These are phyloP conservation scores for Quercus ilex DNA, from an alignment of 306 rosid genomes.

Conservation along the genomic window DNA sequence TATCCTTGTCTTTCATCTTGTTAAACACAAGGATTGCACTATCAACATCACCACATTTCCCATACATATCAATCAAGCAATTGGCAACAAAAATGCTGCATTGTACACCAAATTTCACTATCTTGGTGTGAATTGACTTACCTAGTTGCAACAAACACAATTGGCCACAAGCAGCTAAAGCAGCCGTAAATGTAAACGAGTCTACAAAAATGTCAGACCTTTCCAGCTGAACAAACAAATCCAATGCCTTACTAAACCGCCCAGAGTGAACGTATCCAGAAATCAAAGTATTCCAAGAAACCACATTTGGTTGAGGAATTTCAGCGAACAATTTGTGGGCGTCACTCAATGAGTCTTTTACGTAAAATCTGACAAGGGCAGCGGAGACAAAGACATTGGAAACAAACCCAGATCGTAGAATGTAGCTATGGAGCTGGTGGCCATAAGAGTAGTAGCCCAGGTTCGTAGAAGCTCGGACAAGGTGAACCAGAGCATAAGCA, in stretches of 20 bases:
- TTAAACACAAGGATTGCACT: conserved; percentile 32
- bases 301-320: conserved; percentile 43
- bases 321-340: conserved; percentile 55
- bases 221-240: conserved; percentile 29
- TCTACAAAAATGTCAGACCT: conserved; percentile 44
- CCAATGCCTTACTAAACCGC: conserved; percentile 41
- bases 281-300: conserved; percentile 68
- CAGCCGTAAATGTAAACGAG: conserved; percentile 50
- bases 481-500: conserved; percentile 44
- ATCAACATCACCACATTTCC: conserved; percentile 56
- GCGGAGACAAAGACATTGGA: conserved; percentile 38
- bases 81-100: conserved; percentile 41
- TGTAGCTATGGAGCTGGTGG: conserved; percentile 52
- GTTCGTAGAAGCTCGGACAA: conserved; percentile 37
- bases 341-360: conserved; percentile 15
- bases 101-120: conserved; percentile 43
- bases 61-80: conserved; percentile 79
- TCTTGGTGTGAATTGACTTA: conserved; percentile 52
- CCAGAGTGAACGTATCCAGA: conserved; percentile 56
- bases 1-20: conserved; percentile 38
- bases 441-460: conserved; percentile 25
- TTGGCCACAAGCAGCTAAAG: conserved; percentile 52
- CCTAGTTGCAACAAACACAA: conserved; percentile 42
- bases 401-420: conserved; percentile 49
- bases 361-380: conserved; percentile 42